A percentile compares a stretch with the other conserved stretches of the same genome.
Conservation (phyloP, 2,329 filamentous ascomycete genomes). For the Phyllosticta capitalensis region DNA sequence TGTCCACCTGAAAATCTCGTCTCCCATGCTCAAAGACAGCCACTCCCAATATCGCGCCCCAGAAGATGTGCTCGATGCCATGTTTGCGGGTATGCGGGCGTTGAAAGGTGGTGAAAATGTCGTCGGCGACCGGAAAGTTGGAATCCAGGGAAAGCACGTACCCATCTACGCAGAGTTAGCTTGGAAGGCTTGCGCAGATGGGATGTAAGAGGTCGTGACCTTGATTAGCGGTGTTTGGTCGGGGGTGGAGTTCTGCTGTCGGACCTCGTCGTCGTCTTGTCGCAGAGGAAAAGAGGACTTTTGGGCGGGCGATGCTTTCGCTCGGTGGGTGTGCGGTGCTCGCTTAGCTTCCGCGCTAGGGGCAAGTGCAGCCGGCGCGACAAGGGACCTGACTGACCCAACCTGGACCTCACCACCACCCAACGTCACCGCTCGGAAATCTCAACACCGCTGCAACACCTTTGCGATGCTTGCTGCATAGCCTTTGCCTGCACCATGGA, state of each 20-base stretch:
- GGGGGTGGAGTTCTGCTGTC: slow-evolving; percentile 10
- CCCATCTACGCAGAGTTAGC: slow-evolving; percentile 14
- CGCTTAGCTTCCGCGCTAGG: slow-evolving; percentile 10
- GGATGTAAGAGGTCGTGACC: not conserved
- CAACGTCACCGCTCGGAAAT: not conserved
- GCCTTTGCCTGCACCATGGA: not conserved
- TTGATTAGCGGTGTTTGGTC: slow-evolving; percentile 11
- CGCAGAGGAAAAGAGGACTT: slow-evolving; percentile 17
- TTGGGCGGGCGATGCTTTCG: slow-evolving; percentile 13
- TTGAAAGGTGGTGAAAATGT: not conserved
- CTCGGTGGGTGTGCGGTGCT: slow-evolving; percentile 7
- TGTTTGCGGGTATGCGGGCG: not conserved
- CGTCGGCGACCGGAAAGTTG: not conserved
- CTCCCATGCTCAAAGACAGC: not conserved
- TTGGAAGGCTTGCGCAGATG: not conserved
- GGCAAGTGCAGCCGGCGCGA: slow-evolving; percentile 9
- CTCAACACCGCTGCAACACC: not conserved
- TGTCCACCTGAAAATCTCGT: not conserved
- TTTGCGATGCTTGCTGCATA: not conserved
- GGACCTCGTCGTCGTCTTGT: slow-evolving; percentile 12
- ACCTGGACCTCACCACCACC: not conserved
- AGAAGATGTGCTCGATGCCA: not conserved
- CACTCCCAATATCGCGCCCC: not conserved
- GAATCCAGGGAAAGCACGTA: slow-evolving; percentile 10
- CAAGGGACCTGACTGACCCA: not conserved